Evolutionary conservation across 495 filamentous ascomycete genomes (phyloP), one percentile per base, ranked within the genome.

Genomic region (Penicillium cinerascens): DNA sequence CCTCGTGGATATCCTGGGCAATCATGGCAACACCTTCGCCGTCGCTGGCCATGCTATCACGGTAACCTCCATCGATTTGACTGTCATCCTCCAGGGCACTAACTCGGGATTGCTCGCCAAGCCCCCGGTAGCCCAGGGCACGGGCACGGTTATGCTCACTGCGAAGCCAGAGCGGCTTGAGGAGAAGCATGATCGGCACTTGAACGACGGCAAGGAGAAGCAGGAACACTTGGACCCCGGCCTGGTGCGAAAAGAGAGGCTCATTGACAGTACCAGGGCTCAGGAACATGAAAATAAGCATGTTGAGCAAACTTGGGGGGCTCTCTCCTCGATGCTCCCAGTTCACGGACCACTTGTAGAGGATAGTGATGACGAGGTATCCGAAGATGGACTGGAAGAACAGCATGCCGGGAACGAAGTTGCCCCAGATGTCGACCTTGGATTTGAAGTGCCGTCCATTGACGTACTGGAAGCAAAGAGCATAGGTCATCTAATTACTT

Each of bases 231-330:
- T 99, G 93, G 3, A 99, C 78, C 0, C 53, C 55, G 6, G 68
- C 74, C 68, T 99, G 93, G 46, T 89, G 89, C 17, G 68, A 67
- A 63, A 93, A 99, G 6, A 99, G 79, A 45, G 74, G 79, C 47
- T 84, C 81, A 39, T 87, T 82, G 42, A 97, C 74, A 0, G 66
- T 87, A 21, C 89, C 89, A 5, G 93, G 93, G 47, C 83, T 82
- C 45, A 99, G 75, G 77, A 99, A 97, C 93, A 99, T 99, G 81
- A 96, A 95, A 65, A 99, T 99, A 58, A 99, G 79, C 91, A 97
- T 96, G 80, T 99, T 99, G 51, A 99, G 74, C 22, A 99, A 76
- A 59, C 90, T 87, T 0, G 93, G 93, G 3, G 95, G 89, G 25
- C 78, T 74, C 22, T 64, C 51, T n/a, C 63, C 70, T n/a, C 67